Percentiles rank a stretch among this genome's conserved stretches.
These are phyloP conservation scores for Aspergillus chevalieri DNA, from an alignment of 2,329 filamentous ascomycete genomes.

Conservation along the genomic window DNA sequence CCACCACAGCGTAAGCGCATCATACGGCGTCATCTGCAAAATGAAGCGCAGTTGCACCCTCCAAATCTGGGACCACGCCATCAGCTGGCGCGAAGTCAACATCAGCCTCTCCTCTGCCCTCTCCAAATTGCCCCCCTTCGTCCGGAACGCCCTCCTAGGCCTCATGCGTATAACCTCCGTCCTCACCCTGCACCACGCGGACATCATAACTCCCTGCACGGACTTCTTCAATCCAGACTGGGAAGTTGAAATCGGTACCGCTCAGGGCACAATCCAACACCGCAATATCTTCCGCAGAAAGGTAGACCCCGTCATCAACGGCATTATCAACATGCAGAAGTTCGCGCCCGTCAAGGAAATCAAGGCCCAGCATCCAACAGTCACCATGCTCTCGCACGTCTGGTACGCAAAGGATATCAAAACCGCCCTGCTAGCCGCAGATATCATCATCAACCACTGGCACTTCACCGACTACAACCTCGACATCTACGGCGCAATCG, in stretches of 20 bases:
- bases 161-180: conserved; percentile 45
- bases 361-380: conserved; percentile 53
- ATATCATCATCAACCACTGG: conserved; percentile 61
- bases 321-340: conserved; percentile 58
- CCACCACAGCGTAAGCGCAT: conserved; percentile 56
- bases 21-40: conserved; percentile 58
- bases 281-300: conserved; percentile 54
- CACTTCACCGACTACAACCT: conserved; percentile 60
- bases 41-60: conserved; percentile 54
- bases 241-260: conserved; percentile 57
- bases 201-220: conserved; percentile 52
- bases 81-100: conserved; percentile 55
- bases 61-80: conserved; percentile 60
- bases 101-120: conserved; percentile 46
- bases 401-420: conserved; percentile 57
- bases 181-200: conserved; percentile 50
- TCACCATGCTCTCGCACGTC: conserved; percentile 59
- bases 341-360: conserved; percentile 57
- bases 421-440: conserved; percentile 57
- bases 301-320: conserved; percentile 60
- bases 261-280: conserved; percentile 51
- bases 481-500: conserved; percentile 58
- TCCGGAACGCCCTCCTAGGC: conserved; percentile 44
- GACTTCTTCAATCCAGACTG: conserved; percentile 61
- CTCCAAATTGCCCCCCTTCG: conserved; percentile 45